Conservation (phyloP, 768 basidiomycete genomes). For the Albatrellus ellisii region DNA sequence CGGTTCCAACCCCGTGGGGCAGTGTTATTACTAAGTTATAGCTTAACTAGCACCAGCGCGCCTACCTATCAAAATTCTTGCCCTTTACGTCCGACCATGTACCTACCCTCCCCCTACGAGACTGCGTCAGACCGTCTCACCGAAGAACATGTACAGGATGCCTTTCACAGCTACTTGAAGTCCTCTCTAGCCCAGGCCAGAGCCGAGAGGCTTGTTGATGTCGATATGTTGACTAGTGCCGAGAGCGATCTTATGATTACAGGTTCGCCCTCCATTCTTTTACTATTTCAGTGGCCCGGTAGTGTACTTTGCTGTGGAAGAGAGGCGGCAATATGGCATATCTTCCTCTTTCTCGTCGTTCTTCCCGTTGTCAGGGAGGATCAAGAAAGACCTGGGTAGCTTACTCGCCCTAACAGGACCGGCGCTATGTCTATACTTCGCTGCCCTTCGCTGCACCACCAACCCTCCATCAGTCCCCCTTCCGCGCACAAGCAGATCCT, state of each 20-base stretch:
- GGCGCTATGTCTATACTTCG: conserved; percentile 75
- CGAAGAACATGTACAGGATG: conserved; percentile 58
- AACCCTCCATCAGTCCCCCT: conserved; percentile 72
- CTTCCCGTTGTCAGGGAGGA: no score
- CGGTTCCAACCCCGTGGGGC: no score
- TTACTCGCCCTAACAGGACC: conserved; percentile 34
- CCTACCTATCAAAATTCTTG: no score
- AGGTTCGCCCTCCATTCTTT: conserved; percentile 29
- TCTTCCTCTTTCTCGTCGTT: no score
- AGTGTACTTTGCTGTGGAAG: no score
- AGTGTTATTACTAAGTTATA: no score
- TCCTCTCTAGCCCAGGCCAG: conserved; percentile 67
- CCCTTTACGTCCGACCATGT: no score
- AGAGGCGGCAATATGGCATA: no score
- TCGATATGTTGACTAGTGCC: conserved; percentile 60
- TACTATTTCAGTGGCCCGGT: no score
- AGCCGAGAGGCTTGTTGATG: conserved; percentile 58
- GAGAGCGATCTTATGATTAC: conserved; percentile 81
- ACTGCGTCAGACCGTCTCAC: conserved; percentile 38
- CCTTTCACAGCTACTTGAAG: conserved; percentile 74
- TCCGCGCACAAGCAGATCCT: conserved; percentile 38
- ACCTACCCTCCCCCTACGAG: no score
- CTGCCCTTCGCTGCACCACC: conserved; percentile 63
- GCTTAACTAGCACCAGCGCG: no score
- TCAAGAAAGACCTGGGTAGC: no score